A percentile compares a stretch with the other conserved stretches of the same genome.
These are phyloP conservation scores for Pseudonitzschia delicatissima DNA, from an alignment of 108 stramenopile species.

Conservation along the genomic window DNA sequence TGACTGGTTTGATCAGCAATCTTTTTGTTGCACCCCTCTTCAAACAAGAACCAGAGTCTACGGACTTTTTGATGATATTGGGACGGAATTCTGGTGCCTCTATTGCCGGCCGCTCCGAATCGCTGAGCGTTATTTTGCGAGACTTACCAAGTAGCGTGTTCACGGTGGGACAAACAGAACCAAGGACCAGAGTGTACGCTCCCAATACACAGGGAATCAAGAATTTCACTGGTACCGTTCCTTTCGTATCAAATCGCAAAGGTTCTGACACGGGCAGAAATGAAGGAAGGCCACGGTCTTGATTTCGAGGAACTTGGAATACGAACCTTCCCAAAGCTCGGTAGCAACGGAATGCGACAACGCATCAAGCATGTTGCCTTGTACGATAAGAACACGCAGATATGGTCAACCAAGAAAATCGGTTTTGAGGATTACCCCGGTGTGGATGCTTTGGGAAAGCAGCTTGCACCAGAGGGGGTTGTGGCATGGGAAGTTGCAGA, in stretches of 20 bases:
- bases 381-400: constrained; percentile 65
- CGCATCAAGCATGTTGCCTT: constrained; percentile 77
- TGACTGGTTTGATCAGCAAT: constrained; percentile 76
- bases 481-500: constrained; percentile 67
- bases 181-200: constrained; percentile 72
- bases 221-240: constrained; percentile 76
- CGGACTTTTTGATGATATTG: constrained; percentile 88
- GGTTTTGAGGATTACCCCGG: constrained; percentile 76
- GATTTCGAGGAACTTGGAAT: constrained; percentile 69
- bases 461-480: constrained; percentile 65
- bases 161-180: constrained; percentile 83
- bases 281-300: constrained; percentile 50
- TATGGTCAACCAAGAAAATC: constrained; percentile 67
- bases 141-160: constrained; percentile 72
- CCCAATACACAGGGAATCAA: constrained; percentile 79
- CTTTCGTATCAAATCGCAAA: constrained; percentile 75
- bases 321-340: constrained; percentile 57
- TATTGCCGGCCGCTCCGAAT: constrained; percentile 35
- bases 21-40: constrained; percentile 88
- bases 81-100: constrained; percentile 44
- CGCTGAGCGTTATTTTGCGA: constrained; percentile 65
- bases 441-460: constrained; percentile 64
- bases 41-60: constrained; percentile 70
- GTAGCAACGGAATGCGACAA: constrained; percentile 52
- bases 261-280: constrained; percentile 43